Evolutionary conservation across 805 yeast genomes (phyloP).

Genomic region (Kuraishia borneana): DNA sequence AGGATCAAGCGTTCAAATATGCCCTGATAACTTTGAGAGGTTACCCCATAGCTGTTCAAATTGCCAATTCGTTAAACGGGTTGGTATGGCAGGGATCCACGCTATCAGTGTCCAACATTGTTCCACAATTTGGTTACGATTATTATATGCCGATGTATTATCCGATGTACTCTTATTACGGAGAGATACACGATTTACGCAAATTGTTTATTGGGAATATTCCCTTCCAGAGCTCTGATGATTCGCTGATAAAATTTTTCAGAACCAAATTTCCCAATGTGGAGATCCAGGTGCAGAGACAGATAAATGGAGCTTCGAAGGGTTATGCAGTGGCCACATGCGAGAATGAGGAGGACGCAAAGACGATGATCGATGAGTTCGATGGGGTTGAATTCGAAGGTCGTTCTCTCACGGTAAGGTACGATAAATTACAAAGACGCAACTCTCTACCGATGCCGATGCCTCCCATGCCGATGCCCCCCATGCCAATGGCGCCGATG

Average conservation of each 20-base stretch:
- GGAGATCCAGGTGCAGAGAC: constrained; percentile 30
- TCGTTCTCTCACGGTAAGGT: constrained; percentile 47
- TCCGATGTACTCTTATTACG: constrained; percentile 5
- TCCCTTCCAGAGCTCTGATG: constrained; percentile 33
- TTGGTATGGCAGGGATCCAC: constrained; percentile 3
- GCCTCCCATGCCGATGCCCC: not conserved
- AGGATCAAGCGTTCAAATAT: constrained; percentile 1
- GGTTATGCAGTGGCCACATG: constrained; percentile 62
- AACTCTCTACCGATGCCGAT: constrained; percentile 1
- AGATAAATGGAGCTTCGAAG: constrained; percentile 28
- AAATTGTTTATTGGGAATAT: constrained; percentile 46
- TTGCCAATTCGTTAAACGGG: constrained; percentile 5
- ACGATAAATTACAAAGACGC: constrained; percentile 28
- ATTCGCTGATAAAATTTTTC: constrained; percentile 19
- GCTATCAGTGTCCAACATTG: constrained; percentile 1
- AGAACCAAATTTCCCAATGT: constrained; percentile 20
- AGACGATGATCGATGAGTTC: constrained; percentile 34
- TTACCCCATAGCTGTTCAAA: constrained; percentile 3
- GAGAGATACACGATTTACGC: constrained; percentile 28
- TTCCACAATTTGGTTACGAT: constrained; percentile 1
- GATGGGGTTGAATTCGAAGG: constrained; percentile 49
- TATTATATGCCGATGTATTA: not conserved
- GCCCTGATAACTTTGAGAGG: constrained; percentile 4
- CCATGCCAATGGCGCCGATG: not conserved
- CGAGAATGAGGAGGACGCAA: constrained; percentile 31